A percentile compares a stretch with the other conserved stretches of the same genome.
These are phyloP conservation scores for Talaromyces islandicus DNA, from an alignment of 2,329 filamentous ascomycete genomes.

Conservation along the genomic window DNA sequence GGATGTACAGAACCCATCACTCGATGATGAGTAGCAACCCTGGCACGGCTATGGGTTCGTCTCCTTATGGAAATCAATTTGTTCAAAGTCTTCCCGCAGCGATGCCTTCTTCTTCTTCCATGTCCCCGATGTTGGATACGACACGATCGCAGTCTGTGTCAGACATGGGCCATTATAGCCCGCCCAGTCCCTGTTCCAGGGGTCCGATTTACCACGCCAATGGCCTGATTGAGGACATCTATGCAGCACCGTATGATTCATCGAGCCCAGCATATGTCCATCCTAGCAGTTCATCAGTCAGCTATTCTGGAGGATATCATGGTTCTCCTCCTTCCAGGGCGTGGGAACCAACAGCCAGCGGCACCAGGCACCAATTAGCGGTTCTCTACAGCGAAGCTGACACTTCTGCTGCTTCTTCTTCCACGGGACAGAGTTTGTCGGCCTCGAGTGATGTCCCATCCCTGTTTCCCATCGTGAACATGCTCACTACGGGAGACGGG, in stretches of 20 bases:
- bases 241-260: slow-evolving; percentile 22
- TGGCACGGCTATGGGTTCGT: background rate
- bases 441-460: slow-evolving; percentile 21
- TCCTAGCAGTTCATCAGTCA: slow-evolving; percentile 25
- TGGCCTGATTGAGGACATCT: slow-evolving; percentile 30
- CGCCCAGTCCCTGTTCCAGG: slow-evolving; percentile 18
- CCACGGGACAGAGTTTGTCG: slow-evolving; percentile 19
- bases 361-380: slow-evolving; percentile 12
- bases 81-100: background rate
- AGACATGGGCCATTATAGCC: slow-evolving; percentile 18
- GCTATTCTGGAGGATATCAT: slow-evolving; percentile 20
- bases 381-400: slow-evolving; percentile 21
- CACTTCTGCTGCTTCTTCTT: background rate
- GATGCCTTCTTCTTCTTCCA: background rate
- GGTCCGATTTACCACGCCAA: slow-evolving; percentile 16
- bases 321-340: slow-evolving; percentile 20
- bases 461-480: slow-evolving; percentile 17
- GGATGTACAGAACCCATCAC: background rate
- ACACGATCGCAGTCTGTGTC: slow-evolving; percentile 16
- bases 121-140: slow-evolving; percentile 15
- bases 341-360: slow-evolving; percentile 20
- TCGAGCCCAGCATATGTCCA: slow-evolving; percentile 29
- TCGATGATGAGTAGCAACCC: background rate
- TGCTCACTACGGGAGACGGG: slow-evolving; percentile 19
- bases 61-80: background rate